Conservation (phyloP, 2,329 filamentous ascomycete genomes). For the Aspergillus sp. region DNA sequence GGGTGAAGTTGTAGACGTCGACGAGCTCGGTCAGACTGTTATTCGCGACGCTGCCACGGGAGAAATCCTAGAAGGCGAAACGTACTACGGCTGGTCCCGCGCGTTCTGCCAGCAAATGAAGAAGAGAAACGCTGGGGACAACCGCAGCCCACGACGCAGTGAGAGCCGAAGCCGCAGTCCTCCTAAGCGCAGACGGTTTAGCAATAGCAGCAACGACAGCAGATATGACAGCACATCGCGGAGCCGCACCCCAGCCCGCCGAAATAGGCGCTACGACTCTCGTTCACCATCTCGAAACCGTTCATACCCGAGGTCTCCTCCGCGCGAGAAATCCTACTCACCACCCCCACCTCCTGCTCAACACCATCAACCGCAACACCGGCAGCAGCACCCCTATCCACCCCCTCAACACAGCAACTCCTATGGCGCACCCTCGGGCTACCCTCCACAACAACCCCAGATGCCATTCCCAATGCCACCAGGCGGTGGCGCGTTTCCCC, state of each 20-base stretch:
- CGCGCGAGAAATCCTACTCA: constrained; percentile 36
- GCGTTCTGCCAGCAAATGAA: constrained; percentile 83
- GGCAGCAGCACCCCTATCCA: background rate
- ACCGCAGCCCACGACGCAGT: constrained; percentile 38
- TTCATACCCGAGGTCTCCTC: constrained; percentile 25
- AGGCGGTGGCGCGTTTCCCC: constrained; percentile 19
- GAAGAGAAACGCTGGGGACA: constrained; percentile 39
- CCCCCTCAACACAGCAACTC: constrained; percentile 7
- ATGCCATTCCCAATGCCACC: constrained; percentile 22
- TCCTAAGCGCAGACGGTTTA: constrained; percentile 47
- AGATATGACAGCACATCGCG: constrained; percentile 36
- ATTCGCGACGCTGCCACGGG: constrained; percentile 69
- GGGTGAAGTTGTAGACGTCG: constrained; percentile 64
- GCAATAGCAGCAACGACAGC: constrained; percentile 40
- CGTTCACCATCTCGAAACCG: constrained; percentile 34
- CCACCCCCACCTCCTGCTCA: constrained; percentile 28
- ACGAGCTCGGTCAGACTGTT: constrained; percentile 73
- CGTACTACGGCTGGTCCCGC: constrained; percentile 87
- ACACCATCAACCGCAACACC: constrained; percentile 8
- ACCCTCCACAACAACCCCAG: constrained; percentile 26
- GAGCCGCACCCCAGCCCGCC: constrained; percentile 34
- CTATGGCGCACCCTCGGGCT: constrained; percentile 14
- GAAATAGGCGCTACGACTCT: constrained; percentile 30
- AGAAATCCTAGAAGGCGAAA: constrained; percentile 67
- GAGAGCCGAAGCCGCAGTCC: constrained; percentile 54